Conservation (phyloP, 2,329 filamentous ascomycete species). For the Alternaria novae-zelandiae region DNA sequence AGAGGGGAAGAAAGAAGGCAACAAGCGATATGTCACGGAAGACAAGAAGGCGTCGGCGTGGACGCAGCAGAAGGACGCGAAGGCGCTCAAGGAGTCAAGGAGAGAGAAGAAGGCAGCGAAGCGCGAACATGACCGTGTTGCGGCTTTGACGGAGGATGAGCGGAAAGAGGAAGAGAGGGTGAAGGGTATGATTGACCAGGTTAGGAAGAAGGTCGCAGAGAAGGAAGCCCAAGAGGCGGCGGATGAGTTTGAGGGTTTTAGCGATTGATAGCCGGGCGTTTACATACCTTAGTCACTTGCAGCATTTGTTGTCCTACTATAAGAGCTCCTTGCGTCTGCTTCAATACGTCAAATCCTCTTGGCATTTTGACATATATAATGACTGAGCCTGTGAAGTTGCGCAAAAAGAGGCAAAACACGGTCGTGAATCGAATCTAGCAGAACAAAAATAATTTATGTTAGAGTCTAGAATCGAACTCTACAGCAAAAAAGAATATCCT, state of each 20-base stretch:
- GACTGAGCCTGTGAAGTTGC: too few relatives aligned
- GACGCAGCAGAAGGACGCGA: slow-evolving; percentile 47
- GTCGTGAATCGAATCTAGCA: neutral
- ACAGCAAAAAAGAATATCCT: neutral
- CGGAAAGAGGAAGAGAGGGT: slow-evolving; percentile 44
- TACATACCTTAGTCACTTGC: too few relatives aligned
- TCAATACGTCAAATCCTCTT: too few relatives aligned
- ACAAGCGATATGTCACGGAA: slow-evolving; percentile 35
- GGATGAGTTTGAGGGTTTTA: slow-evolving; percentile 46
- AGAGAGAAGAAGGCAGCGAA: slow-evolving; percentile 44
- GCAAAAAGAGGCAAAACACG: neutral
- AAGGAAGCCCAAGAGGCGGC: slow-evolving; percentile 33
- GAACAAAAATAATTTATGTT: neutral
- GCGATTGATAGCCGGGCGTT: slow-evolving; percentile 23
- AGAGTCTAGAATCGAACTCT: neutral
- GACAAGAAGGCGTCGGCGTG: slow-evolving; percentile 40
- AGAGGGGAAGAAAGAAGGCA: slow-evolving; percentile 35
- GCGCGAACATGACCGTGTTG: slow-evolving; percentile 36
- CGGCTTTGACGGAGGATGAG: slow-evolving; percentile 36
- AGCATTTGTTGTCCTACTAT: too few relatives aligned
- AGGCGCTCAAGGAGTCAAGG: slow-evolving; percentile 38
- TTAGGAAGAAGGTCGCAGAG: slow-evolving; percentile 33
- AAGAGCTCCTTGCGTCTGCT: too few relatives aligned
- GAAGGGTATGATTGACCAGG: slow-evolving; percentile 40
- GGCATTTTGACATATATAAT: too few relatives aligned